phyloP scores from a whole-genome alignment of 169 alveolate species.

The Cryptosporidium tyzzeri region DNA sequence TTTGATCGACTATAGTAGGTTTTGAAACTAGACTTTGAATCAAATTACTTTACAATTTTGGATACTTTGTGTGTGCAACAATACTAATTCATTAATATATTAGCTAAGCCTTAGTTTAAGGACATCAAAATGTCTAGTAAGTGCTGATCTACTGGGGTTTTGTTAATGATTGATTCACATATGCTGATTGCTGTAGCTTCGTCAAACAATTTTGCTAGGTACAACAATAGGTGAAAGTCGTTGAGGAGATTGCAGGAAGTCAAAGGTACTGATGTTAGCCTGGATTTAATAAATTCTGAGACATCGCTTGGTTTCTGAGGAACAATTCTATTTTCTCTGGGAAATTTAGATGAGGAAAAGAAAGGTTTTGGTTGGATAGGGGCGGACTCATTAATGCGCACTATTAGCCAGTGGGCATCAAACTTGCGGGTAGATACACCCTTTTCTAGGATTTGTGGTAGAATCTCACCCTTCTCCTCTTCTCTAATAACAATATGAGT shows the following conservation, averaged over 20 bases:
- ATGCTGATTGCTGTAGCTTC: slow-evolving; percentile 89
- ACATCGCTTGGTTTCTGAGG: slow-evolving; percentile 75
- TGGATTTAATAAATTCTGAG: slow-evolving; percentile 47
- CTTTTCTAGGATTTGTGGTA: slow-evolving; percentile 84
- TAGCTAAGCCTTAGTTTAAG: neutral
- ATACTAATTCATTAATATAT: neutral
- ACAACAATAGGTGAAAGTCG: slow-evolving; percentile 90
- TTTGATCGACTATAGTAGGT: no score
- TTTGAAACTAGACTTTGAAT: no score
- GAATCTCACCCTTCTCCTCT: slow-evolving; percentile 79
- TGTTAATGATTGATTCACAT: slow-evolving; percentile 82
- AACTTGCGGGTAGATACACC: slow-evolving; percentile 84
- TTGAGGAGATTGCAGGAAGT: slow-evolving; percentile 77
- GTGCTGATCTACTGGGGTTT: slow-evolving; percentile 79
- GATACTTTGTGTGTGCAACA: neutral
- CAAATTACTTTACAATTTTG: no score
- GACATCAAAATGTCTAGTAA: slow-evolving; percentile 51
- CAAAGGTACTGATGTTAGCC: slow-evolving; percentile 26
- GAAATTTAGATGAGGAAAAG: slow-evolving; percentile 82
- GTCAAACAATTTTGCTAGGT: slow-evolving; percentile 91
- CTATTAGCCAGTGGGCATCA: slow-evolving; percentile 86
- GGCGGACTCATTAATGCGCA: slow-evolving; percentile 87
- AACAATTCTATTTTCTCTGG: slow-evolving; percentile 82
- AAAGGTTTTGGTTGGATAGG: slow-evolving; percentile 84
- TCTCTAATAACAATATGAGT: slow-evolving; percentile 78